Base-by-base conservation (phyloP, 2,329 filamentous ascomycete species). In the Colletotrichum theobromicola region DNA sequence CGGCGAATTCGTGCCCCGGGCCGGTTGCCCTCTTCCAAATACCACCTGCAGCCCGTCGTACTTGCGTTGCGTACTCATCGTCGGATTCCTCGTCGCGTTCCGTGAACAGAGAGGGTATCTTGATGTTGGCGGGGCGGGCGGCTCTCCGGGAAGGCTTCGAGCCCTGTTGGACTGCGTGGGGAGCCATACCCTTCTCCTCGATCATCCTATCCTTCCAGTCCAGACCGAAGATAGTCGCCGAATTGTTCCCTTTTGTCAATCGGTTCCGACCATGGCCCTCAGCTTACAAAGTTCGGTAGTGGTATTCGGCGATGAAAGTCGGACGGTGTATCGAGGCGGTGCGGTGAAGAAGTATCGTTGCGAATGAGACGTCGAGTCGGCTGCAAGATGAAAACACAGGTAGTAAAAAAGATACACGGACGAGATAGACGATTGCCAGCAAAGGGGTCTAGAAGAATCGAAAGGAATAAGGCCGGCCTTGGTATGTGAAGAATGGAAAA, bases 391-490 rank as follows among this genome's bases (percentile, higher is more conserved):
- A 26, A 24, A n/a, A 18, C 5, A 34, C 6, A 7, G 21, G 30
- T 12, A 75, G 69, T 67, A 55, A 9, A 60, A 60, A 53, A 71
- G 34, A 28, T 58, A 61, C 32, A 35, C 13, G 26, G 26, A 60
- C 53, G 21, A 61, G 62, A 65, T 70, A 74, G 74, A 74, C 71
- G 24, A 34, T 53, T 74, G 72, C 72, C 72, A 74, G 72, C 72
- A 74, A 69, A 64, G 42, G 35, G 46, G 71, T 76, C 61, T 76
- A 70, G 61, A 70, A 70, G 66, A 74, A 74, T 67, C 42, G 66
- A 74, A 74, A 64, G 50, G 53, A 55, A 76, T 67, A 76, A 76
- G 74, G 74, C 74, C 74, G 74, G 72, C 74, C 72, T 76, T 76
- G 74, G 67, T 67, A 68, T 64, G 67, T 57, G 67, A 65, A 71